A percentile compares a stretch with the other conserved stretches of the same genome.
Conservation (phyloP, 2,329 filamentous ascomycete species). For the Sporothrix schenckii region DNA sequence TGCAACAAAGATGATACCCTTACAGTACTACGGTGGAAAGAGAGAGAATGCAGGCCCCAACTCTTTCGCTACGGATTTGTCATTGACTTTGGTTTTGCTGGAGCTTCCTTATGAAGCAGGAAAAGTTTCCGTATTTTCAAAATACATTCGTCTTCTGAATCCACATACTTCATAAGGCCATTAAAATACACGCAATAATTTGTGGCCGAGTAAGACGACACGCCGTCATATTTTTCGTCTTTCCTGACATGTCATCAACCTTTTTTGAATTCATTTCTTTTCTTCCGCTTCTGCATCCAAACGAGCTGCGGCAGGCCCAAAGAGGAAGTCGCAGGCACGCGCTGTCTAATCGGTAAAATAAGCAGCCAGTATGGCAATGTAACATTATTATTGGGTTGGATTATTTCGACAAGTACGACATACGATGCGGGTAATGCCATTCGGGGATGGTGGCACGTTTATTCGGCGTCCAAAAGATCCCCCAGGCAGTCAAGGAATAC, state of each 20-base stretch:
- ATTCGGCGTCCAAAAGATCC: too few species aligned
- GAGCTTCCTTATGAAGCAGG: not conserved
- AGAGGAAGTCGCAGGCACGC: slow-evolving; percentile 14
- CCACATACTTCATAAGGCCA: too few species aligned
- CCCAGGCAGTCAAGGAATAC: too few species aligned
- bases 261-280: not conserved
- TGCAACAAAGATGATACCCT: slow-evolving; percentile 15
- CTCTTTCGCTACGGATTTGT: not conserved
- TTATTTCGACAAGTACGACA: too few species aligned
- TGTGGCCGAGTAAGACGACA: not conserved
- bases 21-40: not conserved
- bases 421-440: too few species aligned
- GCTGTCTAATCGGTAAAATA: not conserved
- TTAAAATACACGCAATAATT: too few species aligned
- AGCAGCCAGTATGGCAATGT: not conserved
- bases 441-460: too few species aligned
- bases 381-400: not conserved
- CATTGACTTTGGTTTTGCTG: not conserved
- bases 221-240: slow-evolving; percentile 14
- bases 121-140: not conserved
- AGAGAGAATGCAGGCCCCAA: not conserved
- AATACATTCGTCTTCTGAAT: too few species aligned
- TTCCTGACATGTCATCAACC: not conserved
- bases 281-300: not conserved
- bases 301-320: slow-evolving; percentile 19